A percentile compares a stretch with the other conserved stretches of the same genome.
Conservation (phyloP, 768 basidiomycete species). For the Cystofilobasidium ferigula region DNA sequence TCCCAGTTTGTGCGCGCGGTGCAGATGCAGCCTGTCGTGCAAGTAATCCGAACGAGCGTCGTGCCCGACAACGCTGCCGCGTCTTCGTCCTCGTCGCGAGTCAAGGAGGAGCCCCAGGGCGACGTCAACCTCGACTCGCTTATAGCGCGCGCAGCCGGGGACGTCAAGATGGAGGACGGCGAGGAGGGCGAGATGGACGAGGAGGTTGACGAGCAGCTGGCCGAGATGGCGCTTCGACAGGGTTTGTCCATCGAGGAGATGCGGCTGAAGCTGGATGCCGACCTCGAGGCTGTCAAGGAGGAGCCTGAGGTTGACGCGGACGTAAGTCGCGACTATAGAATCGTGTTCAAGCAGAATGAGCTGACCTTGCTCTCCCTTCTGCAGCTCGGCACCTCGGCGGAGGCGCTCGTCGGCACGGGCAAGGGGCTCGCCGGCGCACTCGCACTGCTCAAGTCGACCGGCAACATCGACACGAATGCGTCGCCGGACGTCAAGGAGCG, state of each 20-base stretch:
- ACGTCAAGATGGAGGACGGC: conserved; percentile 41
- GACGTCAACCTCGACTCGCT: conserved; percentile 28
- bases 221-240: conserved; percentile 38
- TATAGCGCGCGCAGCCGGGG: conserved; percentile 46
- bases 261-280: conserved; percentile 46
- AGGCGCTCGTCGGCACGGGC: conserved; percentile 69
- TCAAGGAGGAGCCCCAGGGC: conserved; percentile 37
- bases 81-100: conserved; percentile 3
- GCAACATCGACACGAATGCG: conserved; percentile 54
- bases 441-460: conserved; percentile 66
- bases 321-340: conserved; percentile 31
- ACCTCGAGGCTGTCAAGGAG: conserved; percentile 66
- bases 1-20: conserved; percentile 81
- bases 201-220: conserved; percentile 59
- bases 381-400: conserved; percentile 38
- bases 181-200: conserved; percentile 70
- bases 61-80: not conserved
- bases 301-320: conserved; percentile 38
- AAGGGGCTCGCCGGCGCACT: conserved; percentile 81
- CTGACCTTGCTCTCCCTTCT: too few relatives aligned
- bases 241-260: conserved; percentile 41
- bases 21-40: conserved; percentile 17
- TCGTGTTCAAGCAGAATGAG: not conserved
- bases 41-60: conserved; percentile 10
- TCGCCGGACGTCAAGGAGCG: conserved; percentile 62